Evolutionary conservation across 2,329 filamentous ascomycete genomes (phyloP).

Genomic region (Epichloe glyceriae): DNA sequence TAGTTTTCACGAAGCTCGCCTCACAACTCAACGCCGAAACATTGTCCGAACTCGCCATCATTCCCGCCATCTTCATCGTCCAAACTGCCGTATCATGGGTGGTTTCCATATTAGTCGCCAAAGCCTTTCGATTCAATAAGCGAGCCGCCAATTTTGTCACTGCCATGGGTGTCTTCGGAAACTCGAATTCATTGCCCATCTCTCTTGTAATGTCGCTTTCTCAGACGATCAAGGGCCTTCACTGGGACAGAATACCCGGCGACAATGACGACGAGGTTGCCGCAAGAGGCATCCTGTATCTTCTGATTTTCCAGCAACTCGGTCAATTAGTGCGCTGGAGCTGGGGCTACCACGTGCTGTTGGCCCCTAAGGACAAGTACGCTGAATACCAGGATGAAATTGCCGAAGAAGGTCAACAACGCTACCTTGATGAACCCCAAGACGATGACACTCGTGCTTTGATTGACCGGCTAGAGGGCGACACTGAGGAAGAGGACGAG

Average conservation of each 20-base stretch:
- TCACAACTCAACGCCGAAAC: conserved; percentile 89
- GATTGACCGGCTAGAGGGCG: conserved; percentile 24
- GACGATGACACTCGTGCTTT: conserved; percentile 32
- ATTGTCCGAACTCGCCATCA: conserved; percentile 78
- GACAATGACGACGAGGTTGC: conserved; percentile 94
- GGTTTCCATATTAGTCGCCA: conserved; percentile 58
- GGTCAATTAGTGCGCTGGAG: conserved; percentile 94
- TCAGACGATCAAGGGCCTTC: conserved; percentile 78
- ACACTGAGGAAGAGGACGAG: conserved; percentile 26
- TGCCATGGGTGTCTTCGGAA: conserved; percentile 95
- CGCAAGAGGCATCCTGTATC: conserved; percentile 84
- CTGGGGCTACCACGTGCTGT: conserved; percentile 89
- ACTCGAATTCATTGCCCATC: conserved; percentile 95
- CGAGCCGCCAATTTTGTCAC: conserved; percentile 87
- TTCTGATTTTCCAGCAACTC: conserved; percentile 94
- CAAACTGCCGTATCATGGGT: conserved; percentile 80
- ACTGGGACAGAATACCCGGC: conserved; percentile 82
- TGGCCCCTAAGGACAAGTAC: conserved; percentile 72
- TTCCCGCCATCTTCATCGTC: conserved; percentile 83
- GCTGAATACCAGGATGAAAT: conserved; percentile 46
- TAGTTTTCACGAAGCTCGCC: conserved; percentile 93
- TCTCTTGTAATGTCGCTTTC: conserved; percentile 90
- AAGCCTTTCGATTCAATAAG: conserved; percentile 67
- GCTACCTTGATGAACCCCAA: conserved; percentile 29
- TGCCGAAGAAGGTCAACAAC: conserved; percentile 46